These are phyloP conservation scores for Boletus eberwhitei DNA, from an alignment of 768 basidiomycete species.

Conservation along the genomic window DNA sequence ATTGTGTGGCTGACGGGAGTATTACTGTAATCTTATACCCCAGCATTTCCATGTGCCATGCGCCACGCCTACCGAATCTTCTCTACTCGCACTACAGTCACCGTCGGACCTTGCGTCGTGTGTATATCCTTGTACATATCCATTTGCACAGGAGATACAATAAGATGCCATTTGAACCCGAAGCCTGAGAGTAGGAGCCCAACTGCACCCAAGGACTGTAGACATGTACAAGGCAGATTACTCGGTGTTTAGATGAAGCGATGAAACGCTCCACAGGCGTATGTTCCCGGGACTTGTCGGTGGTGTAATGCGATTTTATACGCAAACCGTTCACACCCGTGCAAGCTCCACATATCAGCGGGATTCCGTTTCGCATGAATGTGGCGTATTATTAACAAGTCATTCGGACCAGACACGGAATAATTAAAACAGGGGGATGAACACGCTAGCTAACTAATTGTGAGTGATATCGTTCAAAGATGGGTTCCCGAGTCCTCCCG, in stretches of 20 bases:
- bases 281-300: no score
- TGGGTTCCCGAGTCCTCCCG: background rate
- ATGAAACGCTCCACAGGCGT: slow-evolving; percentile 6
- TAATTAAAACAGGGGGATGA: background rate
- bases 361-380: background rate
- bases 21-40: background rate
- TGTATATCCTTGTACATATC: background rate
- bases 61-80: background rate
- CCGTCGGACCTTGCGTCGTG: background rate
- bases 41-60: background rate
- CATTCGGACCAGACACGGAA: background rate
- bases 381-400: background rate
- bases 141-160: background rate
- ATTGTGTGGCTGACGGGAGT: background rate
- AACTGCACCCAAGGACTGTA: background rate
- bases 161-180: background rate
- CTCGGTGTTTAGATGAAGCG: no score
- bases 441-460: slow-evolving; percentile 1
- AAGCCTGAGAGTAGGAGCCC: background rate
- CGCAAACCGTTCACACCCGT: no score
- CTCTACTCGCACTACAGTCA: background rate
- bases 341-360: no score
- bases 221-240: background rate
- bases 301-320: no score
- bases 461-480: slow-evolving; percentile 11